Conservation (phyloP, 768 basidiomycete genomes). For the Nidularia sp. region DNA sequence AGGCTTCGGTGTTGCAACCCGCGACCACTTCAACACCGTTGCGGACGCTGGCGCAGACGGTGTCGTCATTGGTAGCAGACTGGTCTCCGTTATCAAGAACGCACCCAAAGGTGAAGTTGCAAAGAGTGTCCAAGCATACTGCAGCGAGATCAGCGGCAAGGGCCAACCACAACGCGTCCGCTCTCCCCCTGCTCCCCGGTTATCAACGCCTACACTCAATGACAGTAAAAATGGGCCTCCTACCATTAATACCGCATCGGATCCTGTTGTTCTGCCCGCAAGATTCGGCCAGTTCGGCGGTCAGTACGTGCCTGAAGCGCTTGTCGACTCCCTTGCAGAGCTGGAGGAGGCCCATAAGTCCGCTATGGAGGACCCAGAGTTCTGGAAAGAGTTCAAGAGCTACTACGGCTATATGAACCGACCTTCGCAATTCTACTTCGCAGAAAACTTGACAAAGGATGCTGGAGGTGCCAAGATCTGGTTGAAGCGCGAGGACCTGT, state of each 20-base stretch:
- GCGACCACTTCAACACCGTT: conserved; percentile 83
- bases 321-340: conserved; percentile 90
- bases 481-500: conserved; percentile 96
- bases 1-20: conserved; percentile 93
- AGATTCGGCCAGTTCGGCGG: conserved; percentile 96
- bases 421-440: conserved; percentile 87
- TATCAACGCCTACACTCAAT: conserved; percentile 23
- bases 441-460: conserved; percentile 84
- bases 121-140: conserved; percentile 64
- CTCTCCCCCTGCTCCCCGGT: conserved; percentile 19
- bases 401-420: conserved; percentile 94
- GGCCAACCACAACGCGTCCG: conserved; percentile 29
- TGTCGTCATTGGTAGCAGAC: conserved; percentile 87
- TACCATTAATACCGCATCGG: conserved; percentile 23
- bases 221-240: conserved; percentile 22
- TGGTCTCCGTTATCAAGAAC: conserved; percentile 77
- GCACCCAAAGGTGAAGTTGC: conserved; percentile 46
- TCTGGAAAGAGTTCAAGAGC: conserved; percentile 88
- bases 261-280: conserved; percentile 55
- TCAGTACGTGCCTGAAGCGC: conserved; percentile 93
- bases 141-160: conserved; percentile 60
- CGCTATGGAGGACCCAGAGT: conserved; percentile 83
- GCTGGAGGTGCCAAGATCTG: conserved; percentile 95
- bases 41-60: conserved; percentile 89
- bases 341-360: conserved; percentile 87